Base-by-base conservation (phyloP, 352 stramenopile species). In the Blastocystis sp. region DNA sequence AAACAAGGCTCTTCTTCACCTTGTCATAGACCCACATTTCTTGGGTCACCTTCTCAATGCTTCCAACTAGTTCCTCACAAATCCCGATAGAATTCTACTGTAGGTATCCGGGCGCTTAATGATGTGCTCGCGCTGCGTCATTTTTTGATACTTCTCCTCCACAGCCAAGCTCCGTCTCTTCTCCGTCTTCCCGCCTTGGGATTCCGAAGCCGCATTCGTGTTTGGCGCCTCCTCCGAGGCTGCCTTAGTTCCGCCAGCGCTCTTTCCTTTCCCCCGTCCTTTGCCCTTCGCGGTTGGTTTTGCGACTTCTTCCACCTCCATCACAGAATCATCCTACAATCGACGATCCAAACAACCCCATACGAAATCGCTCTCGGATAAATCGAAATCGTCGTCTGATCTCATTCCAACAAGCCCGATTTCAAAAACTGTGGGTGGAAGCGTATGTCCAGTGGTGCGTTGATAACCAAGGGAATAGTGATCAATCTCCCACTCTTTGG, bases 81-180 rank as follows among this genome's bases (percentile, higher is more conserved):
- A 64, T 40, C 43, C 70, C 28, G n/a, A 10, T 48, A 19, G 34
- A 48, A 89, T 93, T 91, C 90, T 61, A 88, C 78, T 91, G 89
- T 99, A 99, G 64, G 97, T 98, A 89, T 98, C 95, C 1, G 96
- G 96, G 82, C 96, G 94, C 71, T 98, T 92, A 71, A 99, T 90
- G 84, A 99, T 98, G 92, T 99, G 96, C 90, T 98, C 94, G 38
- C 98, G 89, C 89, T 97, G 96, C 76, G 95, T 97, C 90, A 98
- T 98, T 89, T 97, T 97, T 89, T 96, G 93, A 89, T 97, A 97
- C 82, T 95, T 97, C 61, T 88, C 78, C 61, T 88, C 78, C 21
- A 88, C 78, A 38, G 74, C 56, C 10, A 82, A 52, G 45, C 74
- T 82, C 34, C 56, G 34, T 43, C 74, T 19, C 38, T 62, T 82